Conservation (phyloP, 345 rosid genomes). For the Gossypium stocksii region DNA sequence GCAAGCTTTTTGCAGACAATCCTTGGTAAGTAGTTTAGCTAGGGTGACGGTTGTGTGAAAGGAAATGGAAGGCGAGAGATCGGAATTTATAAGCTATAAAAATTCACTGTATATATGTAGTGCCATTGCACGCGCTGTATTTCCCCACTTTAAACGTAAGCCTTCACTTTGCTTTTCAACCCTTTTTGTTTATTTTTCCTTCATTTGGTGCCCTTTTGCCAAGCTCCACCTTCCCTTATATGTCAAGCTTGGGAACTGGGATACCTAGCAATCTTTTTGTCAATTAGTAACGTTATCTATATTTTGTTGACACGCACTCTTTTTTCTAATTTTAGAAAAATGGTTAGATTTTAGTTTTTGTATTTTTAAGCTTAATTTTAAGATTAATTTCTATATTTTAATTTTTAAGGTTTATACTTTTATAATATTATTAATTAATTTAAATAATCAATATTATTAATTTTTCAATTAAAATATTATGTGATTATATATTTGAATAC, state of each 20-base stretch:
- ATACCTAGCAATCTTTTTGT: not conserved
- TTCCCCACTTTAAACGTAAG: not conserved
- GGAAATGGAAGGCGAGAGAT: not conserved
- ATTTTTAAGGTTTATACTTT: no score
- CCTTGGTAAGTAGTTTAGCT: no score
- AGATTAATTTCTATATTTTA: no score
- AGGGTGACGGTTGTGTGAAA: not conserved
- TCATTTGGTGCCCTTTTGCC: not conserved
- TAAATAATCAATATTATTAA: no score
- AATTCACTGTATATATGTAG: not conserved
- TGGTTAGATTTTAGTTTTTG: no score
- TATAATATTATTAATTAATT: no score
- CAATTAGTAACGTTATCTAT: no score
- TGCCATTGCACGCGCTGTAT: not conserved
- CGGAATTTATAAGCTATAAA: not conserved
- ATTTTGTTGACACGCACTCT: no score
- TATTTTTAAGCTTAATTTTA: no score
- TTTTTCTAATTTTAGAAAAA: no score
- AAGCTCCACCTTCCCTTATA: not conserved
- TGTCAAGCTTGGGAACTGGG: not conserved
- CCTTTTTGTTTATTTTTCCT: not conserved
- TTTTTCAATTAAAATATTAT: no score
- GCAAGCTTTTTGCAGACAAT: not conserved
- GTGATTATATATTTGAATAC: no score
- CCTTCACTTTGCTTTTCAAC: not conserved